Evolutionary conservation across 345 rosid species (phyloP), one percentile per base, ranked within the genome.

Genomic region (Eucalyptus erythrocorys): DNA sequence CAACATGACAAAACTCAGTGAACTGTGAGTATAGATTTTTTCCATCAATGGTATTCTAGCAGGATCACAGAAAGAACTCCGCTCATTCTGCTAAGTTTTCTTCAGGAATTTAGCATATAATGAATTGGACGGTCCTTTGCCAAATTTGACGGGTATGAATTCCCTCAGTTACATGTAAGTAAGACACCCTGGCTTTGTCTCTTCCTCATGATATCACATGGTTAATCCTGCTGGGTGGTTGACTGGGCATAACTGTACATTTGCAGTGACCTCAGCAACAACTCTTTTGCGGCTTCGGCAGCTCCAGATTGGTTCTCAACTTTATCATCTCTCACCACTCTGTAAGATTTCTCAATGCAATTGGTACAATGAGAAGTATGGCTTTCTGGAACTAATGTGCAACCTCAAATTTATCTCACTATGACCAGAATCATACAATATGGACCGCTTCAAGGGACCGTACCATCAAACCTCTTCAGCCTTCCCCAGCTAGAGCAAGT

Each of bases 231-330:
- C 13, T 87, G 32, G 26, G 27, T 87, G 57, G 49, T 66, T 27
- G 48, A 15, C 30, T 2, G 4, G 47, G 47, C 84, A 68, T 34
- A 84, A 71, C 37, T 11, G 37, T 86, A 12, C 48, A 86, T 80
- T 57, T 87, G 90, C 92, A 93, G 94, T 86, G 94, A 93, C 86
- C 87, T 93, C 55, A 92, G 94, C 90, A 91, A 92, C 64, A 93
- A 93, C n/a, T 89, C 88, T 24, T 93, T 93, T 87, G 85, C 24
- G 24, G 37, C 90, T 30, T 64, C 94, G 45, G 88, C 48, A 12
- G 91, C 91, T 90, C 94, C 94, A 37, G 59, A 86, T 10, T 93
- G 94, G 94, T 89, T 89, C 90, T 81, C 50, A 19, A 80, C 87
- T 27, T 30, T 87, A 85, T 59, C 88, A 84, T 40, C 87, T 48